These are phyloP conservation scores for Daldinia bambusicola DNA, from an alignment of 495 filamentous ascomycete species.

Conservation along the genomic window DNA sequence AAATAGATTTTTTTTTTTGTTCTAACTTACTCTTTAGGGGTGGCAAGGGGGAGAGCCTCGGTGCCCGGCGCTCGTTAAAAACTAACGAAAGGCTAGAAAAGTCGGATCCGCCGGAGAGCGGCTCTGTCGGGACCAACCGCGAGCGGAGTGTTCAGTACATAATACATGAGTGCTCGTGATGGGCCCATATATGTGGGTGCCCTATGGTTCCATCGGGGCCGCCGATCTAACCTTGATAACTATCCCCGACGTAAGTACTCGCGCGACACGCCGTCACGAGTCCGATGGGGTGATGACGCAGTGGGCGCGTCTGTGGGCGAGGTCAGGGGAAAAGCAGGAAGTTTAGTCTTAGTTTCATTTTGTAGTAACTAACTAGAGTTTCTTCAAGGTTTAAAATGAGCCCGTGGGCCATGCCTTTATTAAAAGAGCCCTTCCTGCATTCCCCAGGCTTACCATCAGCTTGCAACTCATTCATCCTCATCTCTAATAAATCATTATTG, in stretches of 20 bases:
- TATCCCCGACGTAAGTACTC: constrained; percentile 22
- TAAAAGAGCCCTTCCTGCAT: constrained; percentile 5
- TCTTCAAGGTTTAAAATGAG: constrained; percentile 29
- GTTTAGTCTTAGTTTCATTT: constrained; percentile 8
- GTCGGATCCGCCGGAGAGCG: constrained; percentile 32
- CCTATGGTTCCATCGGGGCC: constrained; percentile 38
- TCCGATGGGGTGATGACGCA: constrained; percentile 41
- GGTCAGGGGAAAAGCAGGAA: constrained; percentile 14
- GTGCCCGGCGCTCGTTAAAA: constrained; percentile 28
- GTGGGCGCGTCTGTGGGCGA: neutral
- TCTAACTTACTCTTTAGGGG: neutral
- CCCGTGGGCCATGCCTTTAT: constrained; percentile 21
- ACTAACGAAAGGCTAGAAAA: neutral
- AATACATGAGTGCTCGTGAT: constrained; percentile 32
- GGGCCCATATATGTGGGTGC: constrained; percentile 43
- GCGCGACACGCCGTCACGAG: constrained; percentile 43
- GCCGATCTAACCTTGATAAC: constrained; percentile 27
- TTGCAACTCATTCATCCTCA: constrained; percentile 18
- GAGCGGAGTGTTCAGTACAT: constrained; percentile 8
- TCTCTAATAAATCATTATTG: constrained; percentile 4
- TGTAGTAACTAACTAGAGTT: constrained; percentile 8
- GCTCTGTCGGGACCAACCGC: constrained; percentile 42
- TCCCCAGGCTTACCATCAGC: constrained; percentile 24
- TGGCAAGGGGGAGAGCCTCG: neutral
- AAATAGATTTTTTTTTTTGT: neutral